These are phyloP conservation scores for Boletus fagicola DNA, from an alignment of 768 basidiomycete species.

Conservation along the genomic window DNA sequence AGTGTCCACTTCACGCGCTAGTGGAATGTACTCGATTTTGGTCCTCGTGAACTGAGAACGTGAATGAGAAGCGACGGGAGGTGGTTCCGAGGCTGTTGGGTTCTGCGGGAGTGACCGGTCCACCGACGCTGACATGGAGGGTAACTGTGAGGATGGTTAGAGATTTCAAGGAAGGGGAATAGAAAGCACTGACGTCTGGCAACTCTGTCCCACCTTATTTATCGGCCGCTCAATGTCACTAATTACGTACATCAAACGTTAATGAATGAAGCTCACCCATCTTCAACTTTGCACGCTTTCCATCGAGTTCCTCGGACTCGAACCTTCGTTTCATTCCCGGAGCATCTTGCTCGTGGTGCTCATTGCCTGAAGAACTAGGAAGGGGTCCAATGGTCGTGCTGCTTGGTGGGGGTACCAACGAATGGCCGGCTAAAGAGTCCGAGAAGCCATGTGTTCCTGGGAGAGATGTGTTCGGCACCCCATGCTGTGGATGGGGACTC, in stretches of 20 bases:
- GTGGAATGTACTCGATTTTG: slow-evolving; percentile 86
- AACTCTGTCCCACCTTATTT: slow-evolving; percentile 42
- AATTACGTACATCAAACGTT: slow-evolving; percentile 26
- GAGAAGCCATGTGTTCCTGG: slow-evolving; percentile 27
- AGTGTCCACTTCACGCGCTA: slow-evolving; percentile 70
- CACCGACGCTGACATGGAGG: slow-evolving; percentile 18
- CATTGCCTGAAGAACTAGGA: slow-evolving; percentile 12
- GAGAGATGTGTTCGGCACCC: slow-evolving; percentile 18
- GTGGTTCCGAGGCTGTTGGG: slow-evolving; percentile 30
- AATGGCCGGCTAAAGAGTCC: slow-evolving; percentile 24
- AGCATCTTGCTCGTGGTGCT: slow-evolving; percentile 53
- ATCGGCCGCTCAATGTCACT: slow-evolving; percentile 24
- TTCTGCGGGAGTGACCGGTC: slow-evolving; percentile 21
- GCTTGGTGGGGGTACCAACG: slow-evolving; percentile 15
- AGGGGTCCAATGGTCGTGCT: slow-evolving; percentile 14
- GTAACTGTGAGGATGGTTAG: slow-evolving; percentile 17
- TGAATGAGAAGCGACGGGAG: slow-evolving; percentile 35
- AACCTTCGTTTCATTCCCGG: slow-evolving; percentile 72
- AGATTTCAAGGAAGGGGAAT: slow-evolving; percentile 9
- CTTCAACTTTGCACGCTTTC: slow-evolving; percentile 70
- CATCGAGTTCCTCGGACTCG: slow-evolving; percentile 61
- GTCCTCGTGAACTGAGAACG: slow-evolving; percentile 59
- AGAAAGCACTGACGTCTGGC: slow-evolving; percentile 42
- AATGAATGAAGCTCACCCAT: slow-evolving; percentile 51
- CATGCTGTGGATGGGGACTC: slow-evolving; percentile 30